A percentile compares a stretch with the other conserved stretches of the same genome.
Conservation (phyloP, 164 flowering plant genomes). For the Platanus orientalis region DNA sequence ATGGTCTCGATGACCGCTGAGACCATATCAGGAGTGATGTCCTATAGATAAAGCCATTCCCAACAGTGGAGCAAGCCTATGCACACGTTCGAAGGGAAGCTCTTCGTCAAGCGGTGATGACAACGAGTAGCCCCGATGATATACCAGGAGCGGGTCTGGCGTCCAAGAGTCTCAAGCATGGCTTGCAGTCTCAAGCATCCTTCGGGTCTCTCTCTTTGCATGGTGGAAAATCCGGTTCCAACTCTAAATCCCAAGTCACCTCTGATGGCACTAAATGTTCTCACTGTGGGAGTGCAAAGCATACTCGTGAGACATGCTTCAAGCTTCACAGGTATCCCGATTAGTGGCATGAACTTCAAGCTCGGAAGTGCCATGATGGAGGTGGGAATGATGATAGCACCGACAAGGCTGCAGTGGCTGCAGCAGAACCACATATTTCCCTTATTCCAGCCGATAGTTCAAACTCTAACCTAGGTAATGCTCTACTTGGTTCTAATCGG, state of each 20-base stretch:
- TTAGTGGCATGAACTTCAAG: slow-evolving; percentile 9
- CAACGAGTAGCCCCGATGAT: slow-evolving; percentile 5
- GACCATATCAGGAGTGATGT: neutral
- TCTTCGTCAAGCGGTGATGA: neutral
- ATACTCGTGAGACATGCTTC: slow-evolving; percentile 12
- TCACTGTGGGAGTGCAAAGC: slow-evolving; percentile 5
- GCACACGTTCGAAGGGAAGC: neutral
- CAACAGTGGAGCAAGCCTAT: slow-evolving; percentile 3
- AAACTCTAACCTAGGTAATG: neutral
- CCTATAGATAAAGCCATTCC: neutral
- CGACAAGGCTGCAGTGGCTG: neutral
- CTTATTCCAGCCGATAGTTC: neutral
- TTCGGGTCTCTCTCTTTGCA: neutral
- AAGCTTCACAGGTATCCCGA: slow-evolving; percentile 8
- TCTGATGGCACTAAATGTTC: slow-evolving; percentile 8
- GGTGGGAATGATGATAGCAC: neutral
- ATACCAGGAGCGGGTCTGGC: slow-evolving; percentile 6
- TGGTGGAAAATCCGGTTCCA: slow-evolving; percentile 2
- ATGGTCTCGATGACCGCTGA: neutral
- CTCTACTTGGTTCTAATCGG: neutral
- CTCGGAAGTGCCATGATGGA: neutral
- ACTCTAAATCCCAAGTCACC: neutral
- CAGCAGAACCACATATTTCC: neutral
- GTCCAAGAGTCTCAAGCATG: slow-evolving; percentile 9
- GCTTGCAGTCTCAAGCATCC: neutral